Evolutionary conservation across 1,139 yeast genomes (phyloP).

Genomic region (Candida anutae): DNA sequence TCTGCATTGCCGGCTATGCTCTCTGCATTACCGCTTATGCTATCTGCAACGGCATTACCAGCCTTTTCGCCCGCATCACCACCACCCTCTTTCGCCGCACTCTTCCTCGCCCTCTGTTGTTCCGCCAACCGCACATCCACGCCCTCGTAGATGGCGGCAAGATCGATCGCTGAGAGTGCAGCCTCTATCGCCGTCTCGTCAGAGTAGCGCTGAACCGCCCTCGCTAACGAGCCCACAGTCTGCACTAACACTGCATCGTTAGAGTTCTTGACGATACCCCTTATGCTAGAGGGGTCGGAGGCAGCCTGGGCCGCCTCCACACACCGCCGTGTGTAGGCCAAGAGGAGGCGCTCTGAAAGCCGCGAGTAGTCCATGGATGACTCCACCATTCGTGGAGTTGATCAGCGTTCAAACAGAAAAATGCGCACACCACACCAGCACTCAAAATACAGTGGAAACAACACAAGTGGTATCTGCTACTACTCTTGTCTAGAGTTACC

Average conservation of each 20-base stretch:
- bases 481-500: too few relatives aligned
- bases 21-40: too few relatives aligned
- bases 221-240: slow-evolving; percentile 4
- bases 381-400: too few relatives aligned
- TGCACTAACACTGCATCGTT: slow-evolving; percentile 3
- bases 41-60: too few relatives aligned
- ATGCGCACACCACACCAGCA: too few relatives aligned
- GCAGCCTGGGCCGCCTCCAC: not conserved
- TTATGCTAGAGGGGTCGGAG: not conserved
- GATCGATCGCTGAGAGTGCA: slow-evolving; percentile 28
- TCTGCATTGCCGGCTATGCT: too few relatives aligned
- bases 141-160: slow-evolving; percentile 27
- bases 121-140: slow-evolving; percentile 25
- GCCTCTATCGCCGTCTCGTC: slow-evolving; percentile 7
- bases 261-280: not conserved
- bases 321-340: not conserved
- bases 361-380: not conserved
- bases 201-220: slow-evolving; percentile 4
- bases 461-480: too few relatives aligned
- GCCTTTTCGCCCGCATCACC: too few relatives aligned
- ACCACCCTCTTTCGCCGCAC: too few relatives aligned
- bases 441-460: too few relatives aligned
- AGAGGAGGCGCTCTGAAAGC: not conserved
- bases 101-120: too few relatives aligned
- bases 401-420: too few relatives aligned